Conservation (phyloP, 2,329 filamentous ascomycete genomes). For the Xylariaceae sp. region DNA sequence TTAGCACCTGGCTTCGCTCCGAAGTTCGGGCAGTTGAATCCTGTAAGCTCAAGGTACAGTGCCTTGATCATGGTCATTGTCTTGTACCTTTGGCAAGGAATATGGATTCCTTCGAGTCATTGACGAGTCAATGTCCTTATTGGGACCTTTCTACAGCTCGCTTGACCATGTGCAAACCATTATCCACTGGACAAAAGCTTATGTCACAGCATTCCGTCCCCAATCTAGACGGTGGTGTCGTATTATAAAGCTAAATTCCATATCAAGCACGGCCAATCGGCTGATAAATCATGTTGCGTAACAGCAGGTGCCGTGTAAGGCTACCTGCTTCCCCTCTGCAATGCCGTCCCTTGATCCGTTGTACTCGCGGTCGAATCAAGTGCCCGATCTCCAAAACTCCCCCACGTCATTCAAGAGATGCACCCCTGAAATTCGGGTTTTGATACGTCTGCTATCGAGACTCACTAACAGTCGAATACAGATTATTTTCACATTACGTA, state of each 20-base stretch:
- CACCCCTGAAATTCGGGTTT: conserved; percentile 21
- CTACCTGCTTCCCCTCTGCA: conserved; percentile 9
- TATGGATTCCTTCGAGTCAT: too few relatives aligned
- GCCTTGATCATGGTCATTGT: too few relatives aligned
- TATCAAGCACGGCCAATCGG: conserved; percentile 14
- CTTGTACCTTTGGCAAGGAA: too few relatives aligned
- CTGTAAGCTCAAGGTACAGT: too few relatives aligned
- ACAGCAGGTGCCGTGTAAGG: conserved; percentile 17
- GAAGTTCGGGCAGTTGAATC: too few relatives aligned
- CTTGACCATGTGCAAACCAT: conserved; percentile 18
- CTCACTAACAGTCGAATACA: conserved; percentile 36
- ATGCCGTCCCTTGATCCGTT: conserved; percentile 6
- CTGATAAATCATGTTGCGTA: conserved; percentile 13
- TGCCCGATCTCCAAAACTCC: conserved; percentile 20
- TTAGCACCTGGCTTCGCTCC: too few relatives aligned
- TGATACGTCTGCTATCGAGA: conserved; percentile 20
- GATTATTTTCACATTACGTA: conserved; percentile 56
- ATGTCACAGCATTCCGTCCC: too few relatives aligned
- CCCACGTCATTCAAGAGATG: conserved; percentile 24
- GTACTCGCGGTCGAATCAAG: conserved; percentile 10
- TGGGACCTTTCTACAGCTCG: too few relatives aligned
- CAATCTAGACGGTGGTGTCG: too few relatives aligned
- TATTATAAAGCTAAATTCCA: conserved; percentile 17
- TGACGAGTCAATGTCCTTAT: too few relatives aligned
- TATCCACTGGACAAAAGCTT: too few relatives aligned